A percentile compares a stretch with the other conserved stretches of the same genome.
phyloP scores from a whole-genome alignment of 352 stramenopile genomes.

The Plasmopara viticola region DNA sequence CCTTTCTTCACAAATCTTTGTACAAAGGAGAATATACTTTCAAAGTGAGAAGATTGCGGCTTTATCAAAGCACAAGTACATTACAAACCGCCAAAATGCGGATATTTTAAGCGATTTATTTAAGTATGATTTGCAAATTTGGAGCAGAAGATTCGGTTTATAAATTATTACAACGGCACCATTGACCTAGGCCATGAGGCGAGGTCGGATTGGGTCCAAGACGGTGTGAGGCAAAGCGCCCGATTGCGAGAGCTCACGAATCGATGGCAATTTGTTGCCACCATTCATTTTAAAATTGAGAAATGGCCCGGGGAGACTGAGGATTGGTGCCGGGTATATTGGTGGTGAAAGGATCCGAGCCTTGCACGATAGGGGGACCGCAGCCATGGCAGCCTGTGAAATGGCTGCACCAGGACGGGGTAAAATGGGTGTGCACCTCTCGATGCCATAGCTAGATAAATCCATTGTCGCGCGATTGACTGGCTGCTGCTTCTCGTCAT shows the following conservation, averaged over 20 bases:
- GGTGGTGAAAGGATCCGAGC: constrained; percentile 11
- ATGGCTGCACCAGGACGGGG: constrained; percentile 23
- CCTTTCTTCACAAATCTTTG: too few species aligned
- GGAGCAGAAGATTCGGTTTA: too few species aligned
- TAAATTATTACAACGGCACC: too few species aligned
- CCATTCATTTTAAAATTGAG: constrained; percentile 31
- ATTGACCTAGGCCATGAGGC: constrained; percentile 30
- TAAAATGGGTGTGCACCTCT: constrained; percentile 69
- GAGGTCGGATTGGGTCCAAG: constrained; percentile 29
- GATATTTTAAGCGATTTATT: too few species aligned
- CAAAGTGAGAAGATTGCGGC: too few species aligned
- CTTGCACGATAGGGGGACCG: constrained; percentile 8
- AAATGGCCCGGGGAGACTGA: constrained; percentile 36
- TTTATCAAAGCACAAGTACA: too few species aligned
- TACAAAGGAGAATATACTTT: too few species aligned
- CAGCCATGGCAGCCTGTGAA: neutral
- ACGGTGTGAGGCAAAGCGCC: constrained; percentile 17
- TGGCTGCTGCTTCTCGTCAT: constrained; percentile 29
- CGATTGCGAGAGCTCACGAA: constrained; percentile 41
- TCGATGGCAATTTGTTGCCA: constrained; percentile 50
- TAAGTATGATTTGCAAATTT: too few species aligned
- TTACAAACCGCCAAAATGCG: too few species aligned
- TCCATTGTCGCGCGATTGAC: constrained; percentile 28
- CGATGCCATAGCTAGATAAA: constrained; percentile 20
- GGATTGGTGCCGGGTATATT: constrained; percentile 19